A percentile compares a stretch with the other conserved stretches of the same genome.
Evolutionary conservation across 2,329 filamentous ascomycete genomes (phyloP).

Genomic region (Clonostachys rosea): DNA sequence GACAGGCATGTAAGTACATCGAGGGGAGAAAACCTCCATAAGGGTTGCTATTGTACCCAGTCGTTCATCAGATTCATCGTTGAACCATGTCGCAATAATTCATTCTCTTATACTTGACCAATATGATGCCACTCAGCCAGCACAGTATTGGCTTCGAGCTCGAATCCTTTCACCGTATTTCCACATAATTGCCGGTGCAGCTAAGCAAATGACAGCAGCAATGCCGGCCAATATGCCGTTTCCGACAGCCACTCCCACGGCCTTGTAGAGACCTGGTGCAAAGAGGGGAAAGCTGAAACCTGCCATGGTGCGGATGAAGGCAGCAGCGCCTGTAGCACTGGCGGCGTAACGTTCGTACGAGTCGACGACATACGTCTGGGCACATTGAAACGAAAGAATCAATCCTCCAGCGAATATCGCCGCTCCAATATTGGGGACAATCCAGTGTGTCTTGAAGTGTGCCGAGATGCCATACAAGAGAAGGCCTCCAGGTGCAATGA

Average conservation of each 20-base stretch:
- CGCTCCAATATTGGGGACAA: conserved; percentile 54
- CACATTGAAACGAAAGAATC: conserved; percentile 51
- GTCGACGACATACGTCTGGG: conserved; percentile 55
- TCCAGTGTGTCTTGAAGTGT: conserved; percentile 37
- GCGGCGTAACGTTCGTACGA: conserved; percentile 32
- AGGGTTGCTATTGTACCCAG: too few relatives aligned
- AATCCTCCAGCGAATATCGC: conserved; percentile 39
- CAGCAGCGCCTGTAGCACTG: conserved; percentile 43
- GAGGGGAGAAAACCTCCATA: too few relatives aligned
- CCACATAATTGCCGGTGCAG: conserved; percentile 2
- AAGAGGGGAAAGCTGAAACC: conserved; percentile 57
- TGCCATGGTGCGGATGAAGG: conserved; percentile 47
- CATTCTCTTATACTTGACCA: background rate
- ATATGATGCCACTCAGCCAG: background rate
- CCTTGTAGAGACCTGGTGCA: conserved; percentile 35
- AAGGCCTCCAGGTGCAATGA: conserved; percentile 40
- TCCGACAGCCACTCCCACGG: conserved; percentile 37
- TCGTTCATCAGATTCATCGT: too few relatives aligned
- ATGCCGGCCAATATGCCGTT: conserved; percentile 26
- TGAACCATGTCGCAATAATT: too few relatives aligned
- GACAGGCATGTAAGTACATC: too few relatives aligned
- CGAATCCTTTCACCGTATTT: conserved; percentile 3
- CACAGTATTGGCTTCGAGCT: conserved; percentile 1
- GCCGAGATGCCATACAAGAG: conserved; percentile 44
- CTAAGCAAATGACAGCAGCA: conserved; percentile 5